Conservation (phyloP, 2,329 filamentous ascomycete species). For the Exophiala dermatitidis region DNA sequence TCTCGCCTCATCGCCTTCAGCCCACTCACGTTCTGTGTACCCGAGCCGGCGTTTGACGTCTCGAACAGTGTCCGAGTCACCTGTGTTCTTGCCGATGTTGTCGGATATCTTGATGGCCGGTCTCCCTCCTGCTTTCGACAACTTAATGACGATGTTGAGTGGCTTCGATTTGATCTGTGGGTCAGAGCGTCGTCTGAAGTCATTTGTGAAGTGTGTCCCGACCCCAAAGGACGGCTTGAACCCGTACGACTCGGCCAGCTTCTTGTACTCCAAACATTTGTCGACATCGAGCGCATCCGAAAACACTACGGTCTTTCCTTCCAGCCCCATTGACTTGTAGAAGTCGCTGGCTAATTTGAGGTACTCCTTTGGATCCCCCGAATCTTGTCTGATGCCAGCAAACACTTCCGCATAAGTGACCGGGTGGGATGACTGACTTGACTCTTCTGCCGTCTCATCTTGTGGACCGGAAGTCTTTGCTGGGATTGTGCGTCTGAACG, state of each 20-base stretch:
- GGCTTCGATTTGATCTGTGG: constrained; percentile 73
- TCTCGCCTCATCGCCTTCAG: constrained; percentile 71
- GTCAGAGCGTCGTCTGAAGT: constrained; percentile 67
- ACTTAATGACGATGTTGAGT: constrained; percentile 96
- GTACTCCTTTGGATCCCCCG: constrained; percentile 74
- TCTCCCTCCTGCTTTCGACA: constrained; percentile 73
- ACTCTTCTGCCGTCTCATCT: constrained; percentile 36
- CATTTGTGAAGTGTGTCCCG: constrained; percentile 92
- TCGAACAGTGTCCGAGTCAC: constrained; percentile 68
- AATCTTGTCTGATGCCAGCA: constrained; percentile 80
- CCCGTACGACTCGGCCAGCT: constrained; percentile 67
- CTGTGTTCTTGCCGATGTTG: constrained; percentile 91
- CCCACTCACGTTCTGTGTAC: constrained; percentile 80
- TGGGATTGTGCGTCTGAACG: constrained; percentile 65
- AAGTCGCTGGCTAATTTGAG: constrained; percentile 72
- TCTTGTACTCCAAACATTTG: constrained; percentile 82
- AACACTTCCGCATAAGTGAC: constrained; percentile 74
- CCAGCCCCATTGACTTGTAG: constrained; percentile 68
- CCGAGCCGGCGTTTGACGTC: constrained; percentile 79
- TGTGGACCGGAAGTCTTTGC: constrained; percentile 36
- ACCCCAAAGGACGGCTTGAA: constrained; percentile 88
- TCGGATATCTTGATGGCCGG: constrained; percentile 89
- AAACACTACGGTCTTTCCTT: constrained; percentile 83
- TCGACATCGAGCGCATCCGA: constrained; percentile 93
- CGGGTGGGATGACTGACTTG: constrained; percentile 32